Evolutionary conservation across 2,329 filamentous ascomycete species (phyloP), one percentile per base, ranked within the genome.

Genomic region (Neofusicoccum sp.): DNA sequence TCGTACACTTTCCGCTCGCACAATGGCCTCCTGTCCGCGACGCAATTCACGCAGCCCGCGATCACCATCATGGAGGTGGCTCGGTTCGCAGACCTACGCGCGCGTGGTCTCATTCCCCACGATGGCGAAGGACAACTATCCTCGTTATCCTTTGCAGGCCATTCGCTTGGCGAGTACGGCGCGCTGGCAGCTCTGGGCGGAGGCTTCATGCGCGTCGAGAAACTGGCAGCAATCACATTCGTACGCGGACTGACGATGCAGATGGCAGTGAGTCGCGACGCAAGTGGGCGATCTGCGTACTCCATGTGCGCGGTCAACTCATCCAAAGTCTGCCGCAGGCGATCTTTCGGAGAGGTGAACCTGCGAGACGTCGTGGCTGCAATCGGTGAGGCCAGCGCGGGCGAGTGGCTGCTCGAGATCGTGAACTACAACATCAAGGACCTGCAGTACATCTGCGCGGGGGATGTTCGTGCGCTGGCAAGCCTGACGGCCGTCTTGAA

Each of bases 401-500:
- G 58, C 1, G 62, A 31, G 6, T 48, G 44, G 9, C 45, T 68
- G 3, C 56, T 70, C 3, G 68, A 70, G 59, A 68, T 69, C 37
- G 68, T 70, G 39, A 70, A 70, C 60, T 67, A 66, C 67, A 70
- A 70, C 56, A 66, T 69, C 43, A 47, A 39, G 5, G 41, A 62
- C 31, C 64, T 62, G 41, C 68, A 70, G 52, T 70, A 70, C 52
- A 76, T 79, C 43, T 77, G 75, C 47, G 74, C 77, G 2, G 77
- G 76, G 29, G 71, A 73, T 4, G 54, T 67, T 1, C 62, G 64
- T 7, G 62, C 62, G n/a, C 31, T 69, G 31, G 61, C 66, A 14
- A 56, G 47, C 16, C 63, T 70, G 14, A 66, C 63, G 4, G 61
- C 59, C 5, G 56, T 70, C 22, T 66, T 68, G 47, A 65, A 67